Base-by-base conservation (phyloP, 495 filamentous ascomycete genomes). In the Xylaria nigripes region DNA sequence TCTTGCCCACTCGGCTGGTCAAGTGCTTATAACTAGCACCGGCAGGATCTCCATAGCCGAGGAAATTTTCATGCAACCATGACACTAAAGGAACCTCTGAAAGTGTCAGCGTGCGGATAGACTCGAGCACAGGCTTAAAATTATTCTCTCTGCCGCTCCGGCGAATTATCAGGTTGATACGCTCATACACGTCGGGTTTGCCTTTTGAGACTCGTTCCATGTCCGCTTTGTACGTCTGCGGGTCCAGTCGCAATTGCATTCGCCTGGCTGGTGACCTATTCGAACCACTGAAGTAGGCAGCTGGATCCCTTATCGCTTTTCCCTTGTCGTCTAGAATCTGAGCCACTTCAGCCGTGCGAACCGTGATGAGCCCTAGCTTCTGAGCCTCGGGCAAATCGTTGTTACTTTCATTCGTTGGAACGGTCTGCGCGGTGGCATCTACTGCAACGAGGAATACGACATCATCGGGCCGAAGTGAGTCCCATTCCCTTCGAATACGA, bases 31-130 rank as follows among this genome's bases (percentile, higher is more conserved):
- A 96, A 19, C 86, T 85, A 16, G 93, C 93, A 45, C 86, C 81
- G 21, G 88, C 80, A 32, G 93, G 92, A 68, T 97, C 90, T 22
- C 94, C 93, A 72, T 92, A 96, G 6, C 93, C 93, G 15, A 99
- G 78, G 72, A 99, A 97, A 6, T 96, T 91, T 50, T 97, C 93
- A 61, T 95, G 89, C 27, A 99, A 73, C 93, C 93, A 99, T 12
- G 85, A 79, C 2, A 94, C 90, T 38, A 96, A 79, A 7, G 88
- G 84, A 22, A 94, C 82, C 55, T 95, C 87, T 2, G 90, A 89
- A 24, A 95, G 77, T 4, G 89, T 85, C 23, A 99, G 80, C 45
- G 83, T 87, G 62, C 85, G 85, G 64, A 99, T 93, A 0, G 90
- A 95, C 55, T 95, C 86, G 16, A 99, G 75, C 18, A 97, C 84